phyloP scores from a whole-genome alignment of 805 yeast genomes.

The Helenozyma rhizophorensis region DNA sequence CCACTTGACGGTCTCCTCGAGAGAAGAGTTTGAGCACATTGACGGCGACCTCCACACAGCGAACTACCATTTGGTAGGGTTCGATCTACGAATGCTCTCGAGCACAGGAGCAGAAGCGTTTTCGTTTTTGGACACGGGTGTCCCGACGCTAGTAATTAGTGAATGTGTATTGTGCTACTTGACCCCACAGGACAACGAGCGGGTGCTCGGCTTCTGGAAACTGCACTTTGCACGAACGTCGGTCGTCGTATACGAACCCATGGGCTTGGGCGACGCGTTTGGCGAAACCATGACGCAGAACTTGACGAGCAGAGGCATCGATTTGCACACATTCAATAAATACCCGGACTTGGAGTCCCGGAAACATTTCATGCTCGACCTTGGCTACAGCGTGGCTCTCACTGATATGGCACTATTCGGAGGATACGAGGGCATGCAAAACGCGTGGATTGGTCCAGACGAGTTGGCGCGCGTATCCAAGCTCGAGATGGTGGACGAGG shows the following conservation, averaged over 20 bases:
- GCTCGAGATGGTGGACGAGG: constrained; percentile 68
- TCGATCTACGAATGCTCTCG: constrained; percentile 46
- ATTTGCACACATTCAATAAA: constrained; percentile 51
- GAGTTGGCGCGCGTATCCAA: constrained; percentile 44
- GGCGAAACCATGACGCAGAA: constrained; percentile 67
- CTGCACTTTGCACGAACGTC: constrained; percentile 21
- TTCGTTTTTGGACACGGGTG: constrained; percentile 21
- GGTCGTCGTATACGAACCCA: constrained; percentile 64
- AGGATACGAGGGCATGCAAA: constrained; percentile 25
- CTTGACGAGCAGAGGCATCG: constrained; percentile 55
- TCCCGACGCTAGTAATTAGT: constrained; percentile 61
- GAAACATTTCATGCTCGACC: constrained; percentile 17
- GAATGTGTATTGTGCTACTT: constrained; percentile 78
- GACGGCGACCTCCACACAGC: constrained; percentile 30
- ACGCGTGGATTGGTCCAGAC: constrained; percentile 38
- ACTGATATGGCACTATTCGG: constrained; percentile 45
- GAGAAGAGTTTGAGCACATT: constrained; percentile 20
- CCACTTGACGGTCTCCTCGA: constrained; percentile 8
- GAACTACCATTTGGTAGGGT: constrained; percentile 49
- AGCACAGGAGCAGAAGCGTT: constrained; percentile 10
- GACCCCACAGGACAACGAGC: constrained; percentile 43
- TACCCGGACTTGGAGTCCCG: constrained; percentile 43
- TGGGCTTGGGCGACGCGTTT: constrained; percentile 57
- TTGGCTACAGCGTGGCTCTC: constrained; percentile 29
- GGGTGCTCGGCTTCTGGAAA: constrained; percentile 43